Percentiles rank a stretch among this genome's conserved stretches.
Evolutionary conservation across 2,329 filamentous ascomycete genomes (phyloP).

Genomic region (Diaporthe aspalathi): DNA sequence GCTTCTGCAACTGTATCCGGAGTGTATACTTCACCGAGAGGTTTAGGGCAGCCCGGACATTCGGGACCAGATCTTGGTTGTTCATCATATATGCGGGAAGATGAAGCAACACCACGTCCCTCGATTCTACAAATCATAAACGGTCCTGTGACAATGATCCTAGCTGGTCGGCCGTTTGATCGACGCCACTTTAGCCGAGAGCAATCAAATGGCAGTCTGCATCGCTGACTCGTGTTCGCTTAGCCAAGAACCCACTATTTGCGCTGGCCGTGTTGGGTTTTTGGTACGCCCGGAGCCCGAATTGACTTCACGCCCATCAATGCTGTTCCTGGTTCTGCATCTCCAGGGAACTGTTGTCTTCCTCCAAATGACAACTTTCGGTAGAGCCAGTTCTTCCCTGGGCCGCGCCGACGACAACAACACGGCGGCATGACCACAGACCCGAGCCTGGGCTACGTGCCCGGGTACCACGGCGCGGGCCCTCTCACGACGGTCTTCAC

Average conservation of each 20-base stretch:
- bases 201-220: slow-evolving; percentile 19
- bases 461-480: slow-evolving; percentile 22
- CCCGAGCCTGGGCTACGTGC: neutral
- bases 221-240: slow-evolving; percentile 22
- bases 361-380: slow-evolving; percentile 11
- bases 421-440: slow-evolving; percentile 16
- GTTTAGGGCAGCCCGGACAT: neutral
- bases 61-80: neutral
- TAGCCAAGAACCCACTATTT: slow-evolving; percentile 24
- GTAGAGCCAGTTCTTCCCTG: neutral
- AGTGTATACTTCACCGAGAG: neutral
- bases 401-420: slow-evolving; percentile 1
- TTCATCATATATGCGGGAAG: neutral
- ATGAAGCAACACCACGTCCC: neutral
- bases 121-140: neutral
- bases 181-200: slow-evolving; percentile 14
- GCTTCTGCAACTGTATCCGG: neutral
- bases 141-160: neutral
- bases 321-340: slow-evolving; percentile 3
- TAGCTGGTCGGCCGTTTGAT: slow-evolving; percentile 14
- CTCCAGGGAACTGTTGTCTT: neutral
- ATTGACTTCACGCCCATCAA: slow-evolving; percentile 16
- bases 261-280: slow-evolving; percentile 5
- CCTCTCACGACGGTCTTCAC: slow-evolving; percentile 32
- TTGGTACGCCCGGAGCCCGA: slow-evolving; percentile 5